Evolutionary conservation across 2,329 filamentous ascomycete genomes (phyloP), one percentile per base, ranked within the genome.

Genomic region (Venturia aucupariae): DNA sequence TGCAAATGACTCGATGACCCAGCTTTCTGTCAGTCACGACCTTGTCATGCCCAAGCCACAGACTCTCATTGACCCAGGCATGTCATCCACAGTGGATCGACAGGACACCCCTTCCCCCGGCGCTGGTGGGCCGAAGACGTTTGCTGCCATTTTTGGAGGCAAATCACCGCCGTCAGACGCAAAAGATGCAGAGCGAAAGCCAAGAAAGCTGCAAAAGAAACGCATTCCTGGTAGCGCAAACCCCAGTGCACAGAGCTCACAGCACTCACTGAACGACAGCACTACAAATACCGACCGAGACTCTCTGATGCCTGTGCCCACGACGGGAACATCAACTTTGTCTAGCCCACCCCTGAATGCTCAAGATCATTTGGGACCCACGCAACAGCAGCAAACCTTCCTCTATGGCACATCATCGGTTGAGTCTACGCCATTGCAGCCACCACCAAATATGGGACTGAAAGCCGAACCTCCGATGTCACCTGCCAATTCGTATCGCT

Each of bases 141-240:
- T 76, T 59, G 75, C 74, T 6, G 73, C 75, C 61, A 76, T 76
- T 42, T 68, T 76, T 38, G 67, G 69, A 19, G 73, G 71, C 65
- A 71, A 70, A 3, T 95, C 64, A 22, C 46, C 42, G 27, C 39
- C 27, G 3, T 55, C 55, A 41, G 55, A 39, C 7, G 19, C 63
- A 48, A 41, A 15, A 60, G 63, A 57, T 22, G 10, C 30, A 17
- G 62, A 64, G 30, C 42, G 46, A 19, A 42, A 51, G 27, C 63
- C 63, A 0, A 97, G 96, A 71, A 96, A 97, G 75, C 79, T 99
- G 62, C 89, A 88, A 75, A 97, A 97, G 80, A 96, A 90, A 75
- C 82, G 87, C n/a, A 79, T 89, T 64, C 87, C 90, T 0, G 87
- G 86, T 51, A 90, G 90, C 71, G 77, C 89, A 27, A 92, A 91